Evolutionary conservation across 306 rosid species (phyloP).

Genomic region (Glycyrrhiza uralensis): DNA sequence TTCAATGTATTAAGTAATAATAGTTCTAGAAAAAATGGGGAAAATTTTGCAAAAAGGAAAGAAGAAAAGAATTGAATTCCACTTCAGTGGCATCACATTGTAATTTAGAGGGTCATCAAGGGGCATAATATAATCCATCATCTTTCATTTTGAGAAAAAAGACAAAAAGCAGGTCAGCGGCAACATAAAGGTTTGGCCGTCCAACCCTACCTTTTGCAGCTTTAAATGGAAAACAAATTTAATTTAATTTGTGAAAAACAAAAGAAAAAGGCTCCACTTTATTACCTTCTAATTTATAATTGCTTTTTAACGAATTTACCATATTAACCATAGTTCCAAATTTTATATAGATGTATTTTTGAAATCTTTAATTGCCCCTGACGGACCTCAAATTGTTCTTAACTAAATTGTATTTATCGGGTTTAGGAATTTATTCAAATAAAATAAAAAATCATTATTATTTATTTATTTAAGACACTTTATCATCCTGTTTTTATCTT

Average conservation of each 20-base stretch:
- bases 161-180: constrained; percentile 88
- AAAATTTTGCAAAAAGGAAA: background rate
- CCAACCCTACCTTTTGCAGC: constrained; percentile 56
- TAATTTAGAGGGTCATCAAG: background rate
- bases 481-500: constrained; percentile 25
- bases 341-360: background rate
- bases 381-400: constrained; percentile 70
- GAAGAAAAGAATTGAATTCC: background rate
- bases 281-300: constrained; percentile 16
- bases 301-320: constrained; percentile 34
- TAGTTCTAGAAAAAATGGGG: background rate
- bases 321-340: constrained; percentile 29
- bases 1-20: constrained; percentile 8
- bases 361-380: constrained; percentile 38
- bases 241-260: constrained; percentile 28
- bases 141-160: constrained; percentile 32
- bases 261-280: constrained; percentile 33
- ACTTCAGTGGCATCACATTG: constrained; percentile 32
- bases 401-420: constrained; percentile 76
- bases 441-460: background rate
- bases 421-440: constrained; percentile 47
- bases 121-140: background rate
- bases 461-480: constrained; percentile 7
- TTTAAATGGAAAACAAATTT: constrained; percentile 53
- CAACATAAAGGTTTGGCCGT: constrained; percentile 59